Evolutionary conservation across 2,329 filamentous ascomycete species (phyloP), one percentile per base, ranked within the genome.

Genomic region (Pezicula neosporulosa): DNA sequence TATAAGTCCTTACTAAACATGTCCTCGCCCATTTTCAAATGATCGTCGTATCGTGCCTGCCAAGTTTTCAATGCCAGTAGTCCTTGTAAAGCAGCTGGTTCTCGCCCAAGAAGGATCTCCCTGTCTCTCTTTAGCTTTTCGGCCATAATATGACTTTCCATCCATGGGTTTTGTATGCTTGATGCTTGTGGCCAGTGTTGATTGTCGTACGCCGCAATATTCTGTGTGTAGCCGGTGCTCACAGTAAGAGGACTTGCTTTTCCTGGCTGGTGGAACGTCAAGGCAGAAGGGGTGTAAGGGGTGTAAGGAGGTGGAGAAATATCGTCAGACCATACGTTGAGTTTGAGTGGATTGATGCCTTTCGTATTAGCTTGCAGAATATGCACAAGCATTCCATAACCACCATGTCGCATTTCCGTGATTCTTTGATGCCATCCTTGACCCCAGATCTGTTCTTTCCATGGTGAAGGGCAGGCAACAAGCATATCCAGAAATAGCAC

Each of bases 391-490:
- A 57, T 57, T 1, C 55, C 52, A 42, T 57, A 57, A 13, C 53
- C 55, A 13, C 55, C 53, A 45, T 55, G 42, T 30, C 55, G 28
- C 8, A 57, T 53, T n/a, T 51, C 44, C 2, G 45, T 35, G 10
- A 55, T 49, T 16, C 42, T 48, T 3, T 55, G 42, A n/a, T 50
- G 47, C 55, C 52, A 57, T 16, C 18, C 27, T 35, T 13, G 30
- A 3, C 55, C 55, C 55, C 55, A 57, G 24, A 57, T 57, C 16
- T 54, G 48, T 33, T 57, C 53, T 37, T 47, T 57, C 16, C 49
- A 55, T 4, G 55, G 53, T 7, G 55, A 53, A 35, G 52, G 55
- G n/a, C 47, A 47, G 6, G 42, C 47, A 18, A 54, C 24, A 27
- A 57, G 30, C 24, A 51, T 53, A 41, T 57, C 55, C 8, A 57